A percentile compares a stretch with the other conserved stretches of the same genome.
phyloP scores from a whole-genome alignment of 2,329 filamentous ascomycete genomes.

The Trichothecium sympodiale region DNA sequence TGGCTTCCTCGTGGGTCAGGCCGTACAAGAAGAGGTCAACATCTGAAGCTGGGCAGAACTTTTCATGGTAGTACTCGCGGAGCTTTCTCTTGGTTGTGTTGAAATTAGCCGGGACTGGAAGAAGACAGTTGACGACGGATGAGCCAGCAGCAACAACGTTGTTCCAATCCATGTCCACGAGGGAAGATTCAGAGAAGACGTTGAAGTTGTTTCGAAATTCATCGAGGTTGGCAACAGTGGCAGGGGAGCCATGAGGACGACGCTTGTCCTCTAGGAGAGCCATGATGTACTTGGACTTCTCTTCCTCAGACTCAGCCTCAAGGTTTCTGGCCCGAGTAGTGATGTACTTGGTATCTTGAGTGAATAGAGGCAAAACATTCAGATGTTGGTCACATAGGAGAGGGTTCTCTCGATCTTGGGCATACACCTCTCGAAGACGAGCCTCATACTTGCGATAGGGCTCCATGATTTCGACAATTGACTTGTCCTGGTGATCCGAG shows the following conservation, averaged over 20 bases:
- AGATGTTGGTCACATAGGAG: constrained; percentile 43
- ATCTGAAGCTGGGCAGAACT: constrained; percentile 72
- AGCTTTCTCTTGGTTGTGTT: constrained; percentile 50
- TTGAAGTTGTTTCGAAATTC: constrained; percentile 73
- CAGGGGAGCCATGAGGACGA: constrained; percentile 49
- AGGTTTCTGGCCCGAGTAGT: constrained; percentile 52
- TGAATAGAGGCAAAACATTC: constrained; percentile 59
- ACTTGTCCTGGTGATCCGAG: constrained; percentile 36
- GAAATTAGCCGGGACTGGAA: constrained; percentile 57
- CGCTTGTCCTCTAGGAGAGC: constrained; percentile 50
- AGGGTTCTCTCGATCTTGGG: constrained; percentile 53
- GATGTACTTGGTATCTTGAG: constrained; percentile 41
- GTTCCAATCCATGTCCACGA: constrained; percentile 68
- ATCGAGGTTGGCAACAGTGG: constrained; percentile 53
- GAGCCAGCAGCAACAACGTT: constrained; percentile 77
- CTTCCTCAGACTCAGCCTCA: constrained; percentile 42
- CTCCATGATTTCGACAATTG: constrained; percentile 46
- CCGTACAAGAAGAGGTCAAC: constrained; percentile 82
- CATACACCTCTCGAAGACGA: constrained; percentile 54
- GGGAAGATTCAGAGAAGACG: constrained; percentile 68
- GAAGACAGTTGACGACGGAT: constrained; percentile 66
- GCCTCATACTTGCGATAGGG: constrained; percentile 61
- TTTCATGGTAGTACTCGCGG: constrained; percentile 70
- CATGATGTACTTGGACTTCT: constrained; percentile 61
- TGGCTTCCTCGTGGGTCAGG: constrained; percentile 62